These are phyloP conservation scores for Aspergillus sergii DNA, from an alignment of 2,329 filamentous ascomycete genomes.

Conservation along the genomic window DNA sequence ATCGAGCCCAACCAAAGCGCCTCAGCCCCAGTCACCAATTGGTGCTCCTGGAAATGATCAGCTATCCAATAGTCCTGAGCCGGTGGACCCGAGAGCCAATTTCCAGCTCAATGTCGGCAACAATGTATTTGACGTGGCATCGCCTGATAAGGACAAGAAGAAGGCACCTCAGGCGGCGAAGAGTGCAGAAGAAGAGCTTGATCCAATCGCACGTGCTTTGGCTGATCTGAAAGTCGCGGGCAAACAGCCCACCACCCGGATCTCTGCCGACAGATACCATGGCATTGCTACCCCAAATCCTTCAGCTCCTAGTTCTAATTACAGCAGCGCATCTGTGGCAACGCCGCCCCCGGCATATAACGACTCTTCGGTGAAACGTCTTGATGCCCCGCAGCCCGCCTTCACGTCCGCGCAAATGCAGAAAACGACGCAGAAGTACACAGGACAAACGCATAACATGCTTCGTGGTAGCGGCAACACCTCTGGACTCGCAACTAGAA, in stretches of 20 bases:
- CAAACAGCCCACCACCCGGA: conserved; percentile 78
- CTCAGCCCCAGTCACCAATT: conserved; percentile 21
- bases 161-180: conserved; percentile 41
- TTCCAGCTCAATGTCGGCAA: conserved; percentile 93
- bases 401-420: conserved; percentile 96
- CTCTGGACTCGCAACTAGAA: conserved; percentile 62
- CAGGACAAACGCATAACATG: conserved; percentile 78
- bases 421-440: conserved; percentile 86
- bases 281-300: conserved; percentile 83
- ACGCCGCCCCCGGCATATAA: conserved; percentile 90
- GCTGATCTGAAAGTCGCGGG: conserved; percentile 87
- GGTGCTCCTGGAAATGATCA: conserved; percentile 23
- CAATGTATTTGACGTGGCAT: conserved; percentile 92
- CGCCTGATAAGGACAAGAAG: conserved; percentile 65
- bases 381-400: conserved; percentile 87
- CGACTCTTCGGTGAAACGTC: conserved; percentile 68
- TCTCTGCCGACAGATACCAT: conserved; percentile 94
- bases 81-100: conserved; percentile 87
- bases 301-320: conserved; percentile 42
- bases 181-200: conserved; percentile 63
- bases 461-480: conserved; percentile 55
- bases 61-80: conserved; percentile 69
- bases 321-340: conserved; percentile 33
- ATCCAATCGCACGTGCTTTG: conserved; percentile 89
- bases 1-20: conserved; percentile 48